phyloP scores from a whole-genome alignment of 306 rosid species.

The Comarum palustre region DNA sequence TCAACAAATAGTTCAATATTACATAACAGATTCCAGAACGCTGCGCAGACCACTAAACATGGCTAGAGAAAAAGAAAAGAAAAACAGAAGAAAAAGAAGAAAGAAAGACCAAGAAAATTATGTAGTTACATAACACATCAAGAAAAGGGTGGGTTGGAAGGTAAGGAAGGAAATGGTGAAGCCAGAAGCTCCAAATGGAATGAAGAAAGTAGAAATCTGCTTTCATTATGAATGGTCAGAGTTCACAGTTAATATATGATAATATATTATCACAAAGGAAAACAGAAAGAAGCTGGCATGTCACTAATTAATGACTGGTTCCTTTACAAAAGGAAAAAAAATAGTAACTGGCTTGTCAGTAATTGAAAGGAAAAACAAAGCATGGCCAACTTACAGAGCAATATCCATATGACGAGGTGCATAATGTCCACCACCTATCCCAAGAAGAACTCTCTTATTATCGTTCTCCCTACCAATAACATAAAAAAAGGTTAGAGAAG shows the following conservation, averaged over 20 bases:
- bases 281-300: background rate
- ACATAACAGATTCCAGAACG: background rate
- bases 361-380: background rate
- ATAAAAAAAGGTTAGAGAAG: slow-evolving; percentile 14
- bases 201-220: background rate
- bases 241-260: background rate
- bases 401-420: slow-evolving; percentile 93
- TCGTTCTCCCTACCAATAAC: slow-evolving; percentile 54
- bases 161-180: background rate
- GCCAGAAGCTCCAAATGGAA: background rate
- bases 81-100: background rate
- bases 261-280: background rate
- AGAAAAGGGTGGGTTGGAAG: background rate
- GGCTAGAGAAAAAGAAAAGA: background rate
- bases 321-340: too few species aligned
- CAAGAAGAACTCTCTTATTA: slow-evolving; percentile 78
- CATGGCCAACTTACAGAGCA: slow-evolving; percentile 47
- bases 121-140: background rate
- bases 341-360: too few species aligned
- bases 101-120: background rate
- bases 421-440: slow-evolving; percentile 95
- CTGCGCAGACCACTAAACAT: background rate
- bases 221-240: slow-evolving; percentile 7
- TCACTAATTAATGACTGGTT: background rate
- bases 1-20: background rate